Conservation (phyloP, 2,329 filamentous ascomycete species). For the Hymenoscyphus linearis region DNA sequence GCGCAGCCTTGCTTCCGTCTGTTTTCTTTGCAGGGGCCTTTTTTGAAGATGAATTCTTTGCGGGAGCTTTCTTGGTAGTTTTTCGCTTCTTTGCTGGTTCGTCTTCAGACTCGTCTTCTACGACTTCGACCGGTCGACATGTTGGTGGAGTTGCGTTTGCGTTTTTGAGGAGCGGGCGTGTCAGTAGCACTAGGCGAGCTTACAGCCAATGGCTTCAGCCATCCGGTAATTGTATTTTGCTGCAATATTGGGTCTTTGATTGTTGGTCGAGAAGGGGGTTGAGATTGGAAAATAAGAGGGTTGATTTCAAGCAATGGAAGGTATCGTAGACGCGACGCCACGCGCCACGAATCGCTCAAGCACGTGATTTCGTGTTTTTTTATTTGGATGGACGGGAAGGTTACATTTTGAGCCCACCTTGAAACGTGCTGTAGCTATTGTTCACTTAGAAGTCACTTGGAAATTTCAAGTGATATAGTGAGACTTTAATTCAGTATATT, state of each 20-base stretch:
- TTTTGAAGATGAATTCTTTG: not conserved
- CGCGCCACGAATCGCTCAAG: not conserved
- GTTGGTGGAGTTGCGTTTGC: constrained; percentile 1
- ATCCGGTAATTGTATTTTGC: not conserved
- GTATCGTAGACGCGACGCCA: not conserved
- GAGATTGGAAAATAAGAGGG: not conserved
- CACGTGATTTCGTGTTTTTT: not conserved
- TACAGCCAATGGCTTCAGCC: not conserved
- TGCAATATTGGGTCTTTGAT: not conserved
- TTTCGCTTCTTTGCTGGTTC: constrained; percentile 1
- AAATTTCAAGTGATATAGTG: too few relatives aligned
- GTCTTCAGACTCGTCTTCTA: not conserved
- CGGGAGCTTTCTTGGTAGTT: not conserved
- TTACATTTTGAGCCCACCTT: too few relatives aligned
- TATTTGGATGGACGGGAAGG: too few relatives aligned
- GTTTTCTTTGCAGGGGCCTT: not conserved
- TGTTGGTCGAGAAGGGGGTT: not conserved
- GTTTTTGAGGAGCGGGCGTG: not conserved
- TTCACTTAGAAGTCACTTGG: too few relatives aligned
- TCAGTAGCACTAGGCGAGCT: not conserved
- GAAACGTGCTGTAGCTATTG: too few relatives aligned
- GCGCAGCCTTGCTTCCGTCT: not conserved
- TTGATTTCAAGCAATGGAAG: too few relatives aligned
- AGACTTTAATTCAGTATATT: too few relatives aligned
- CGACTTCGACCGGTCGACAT: not conserved